Base-by-base conservation (phyloP, 192 early-diverging fungal genomes). In the Umbelopsis isabellina region DNA sequence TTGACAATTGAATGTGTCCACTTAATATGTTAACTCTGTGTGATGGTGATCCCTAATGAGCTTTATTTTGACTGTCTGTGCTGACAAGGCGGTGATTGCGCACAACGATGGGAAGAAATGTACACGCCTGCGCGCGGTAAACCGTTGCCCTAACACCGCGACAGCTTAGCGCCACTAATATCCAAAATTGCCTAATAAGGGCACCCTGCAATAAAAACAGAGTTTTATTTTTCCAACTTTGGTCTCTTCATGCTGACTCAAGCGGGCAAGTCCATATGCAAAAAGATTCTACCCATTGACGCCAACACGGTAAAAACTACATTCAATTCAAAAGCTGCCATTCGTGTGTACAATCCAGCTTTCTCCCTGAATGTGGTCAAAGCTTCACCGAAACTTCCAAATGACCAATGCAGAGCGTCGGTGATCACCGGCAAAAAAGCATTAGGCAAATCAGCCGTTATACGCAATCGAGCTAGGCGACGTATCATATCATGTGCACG, bases 191-290 rank as follows among this genome's bases (percentile, higher is more conserved):
- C 55, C 55, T 49, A 61, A 35, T 37, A 27, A 35, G 30, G 55
- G 7, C 0, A 4, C 37, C 37, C 37, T 41, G 37, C 37, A 41
- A 41, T 9, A 16, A 35, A 61, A 61, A 61, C 5, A 12, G 16
- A 18, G 11, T 33, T 55, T 55, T 35, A 35, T 25, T 27, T 35
- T 61, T 15, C 55, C 30, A 16, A 35, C 27, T 61, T 61, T 61
- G 55, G 55, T 15, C 18, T 61, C 55, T 27, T 61, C 55, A 61
- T 61, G 55, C 55, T 61, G 55, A 61, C 30, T 61, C 55, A 61
- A 61, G 16, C 55, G 30, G 55, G 27, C 27, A 61, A 35, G 55
- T 61, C 55, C 18, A 16, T 61, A 61, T 61, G 18, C 55, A 61
- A 61, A 61, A 61, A 37, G 33, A 61, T 61, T 16, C 27, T 33